Evolutionary conservation across 495 filamentous ascomycete genomes (phyloP).

Genomic region (Neurospora sublineolata): DNA sequence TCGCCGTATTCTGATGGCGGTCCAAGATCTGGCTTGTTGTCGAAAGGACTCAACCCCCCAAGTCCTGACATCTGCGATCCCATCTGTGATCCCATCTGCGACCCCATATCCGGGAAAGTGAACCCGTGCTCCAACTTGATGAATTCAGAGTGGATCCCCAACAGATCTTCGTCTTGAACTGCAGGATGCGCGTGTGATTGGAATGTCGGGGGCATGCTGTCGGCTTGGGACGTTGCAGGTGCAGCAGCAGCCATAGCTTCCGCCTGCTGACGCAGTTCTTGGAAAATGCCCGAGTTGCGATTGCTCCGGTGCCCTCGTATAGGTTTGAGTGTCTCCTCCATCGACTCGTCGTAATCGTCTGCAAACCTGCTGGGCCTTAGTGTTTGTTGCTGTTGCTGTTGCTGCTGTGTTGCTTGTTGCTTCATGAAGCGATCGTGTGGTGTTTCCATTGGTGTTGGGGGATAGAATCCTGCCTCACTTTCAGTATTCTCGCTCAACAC

Average conservation of each 20-base stretch:
- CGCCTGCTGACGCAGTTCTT: constrained; percentile 34
- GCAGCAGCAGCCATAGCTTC: constrained; percentile 19
- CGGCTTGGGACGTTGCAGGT: constrained; percentile 24
- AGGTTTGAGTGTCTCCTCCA: constrained; percentile 47
- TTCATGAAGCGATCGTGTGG: constrained; percentile 30
- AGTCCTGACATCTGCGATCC: constrained; percentile 17
- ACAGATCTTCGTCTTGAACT: constrained; percentile 45
- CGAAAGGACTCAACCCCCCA: constrained; percentile 18
- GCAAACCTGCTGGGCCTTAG: constrained; percentile 30
- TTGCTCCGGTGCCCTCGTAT: constrained; percentile 21
- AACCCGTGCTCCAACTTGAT: constrained; percentile 38
- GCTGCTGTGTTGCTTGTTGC: constrained; percentile 16
- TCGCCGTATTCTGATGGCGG: constrained; percentile 7
- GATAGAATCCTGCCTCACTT: constrained; percentile 31
- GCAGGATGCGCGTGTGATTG: constrained; percentile 26
- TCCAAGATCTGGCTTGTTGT: constrained; percentile 25
- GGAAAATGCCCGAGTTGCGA: constrained; percentile 28
- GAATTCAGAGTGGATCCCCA: constrained; percentile 39
- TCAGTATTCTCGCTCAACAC: constrained; percentile 1
- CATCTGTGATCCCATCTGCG: constrained; percentile 16
- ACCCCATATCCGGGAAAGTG: constrained; percentile 24
- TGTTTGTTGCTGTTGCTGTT: constrained; percentile 15
- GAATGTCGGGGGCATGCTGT: constrained; percentile 32
- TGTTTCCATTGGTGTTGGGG: constrained; percentile 37
- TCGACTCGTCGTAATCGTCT: constrained; percentile 43